Evolutionary conservation across 2,329 filamentous ascomycete genomes (phyloP).

Genomic region (Nothopassalora personata): DNA sequence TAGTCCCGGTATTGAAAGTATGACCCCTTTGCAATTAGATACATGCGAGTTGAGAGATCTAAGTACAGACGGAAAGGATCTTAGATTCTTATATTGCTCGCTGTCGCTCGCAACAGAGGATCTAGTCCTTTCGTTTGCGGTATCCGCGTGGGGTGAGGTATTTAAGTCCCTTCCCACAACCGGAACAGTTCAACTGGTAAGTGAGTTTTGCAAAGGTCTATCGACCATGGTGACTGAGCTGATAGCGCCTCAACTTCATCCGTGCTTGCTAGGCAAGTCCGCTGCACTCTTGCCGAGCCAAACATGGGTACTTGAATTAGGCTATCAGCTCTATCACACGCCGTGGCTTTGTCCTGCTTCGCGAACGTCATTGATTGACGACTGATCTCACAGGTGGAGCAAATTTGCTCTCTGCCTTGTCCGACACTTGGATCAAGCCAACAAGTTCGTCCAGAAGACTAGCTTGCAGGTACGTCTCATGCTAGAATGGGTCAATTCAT

Average conservation of each 20-base stretch:
- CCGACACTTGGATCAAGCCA: slow-evolving; percentile 14
- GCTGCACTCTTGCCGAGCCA: neutral
- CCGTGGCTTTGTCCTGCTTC: neutral
- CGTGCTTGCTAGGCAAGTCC: neutral
- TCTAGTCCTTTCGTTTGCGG: too few relatives aligned
- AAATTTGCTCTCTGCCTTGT: slow-evolving; percentile 23
- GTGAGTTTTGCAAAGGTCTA: neutral
- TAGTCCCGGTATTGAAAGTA: too few relatives aligned
- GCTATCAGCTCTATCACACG: neutral
- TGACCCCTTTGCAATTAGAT: too few relatives aligned
- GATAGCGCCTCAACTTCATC: neutral
- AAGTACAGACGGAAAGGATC: too few relatives aligned
- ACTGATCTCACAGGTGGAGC: slow-evolving; percentile 20
- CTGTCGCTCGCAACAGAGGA: too few relatives aligned
- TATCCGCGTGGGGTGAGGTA: too few relatives aligned
- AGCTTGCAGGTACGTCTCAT: slow-evolving; percentile 14
- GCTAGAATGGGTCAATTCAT: neutral
- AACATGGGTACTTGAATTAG: slow-evolving; percentile 6
- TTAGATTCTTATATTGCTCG: too few relatives aligned
- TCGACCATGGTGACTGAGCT: neutral
- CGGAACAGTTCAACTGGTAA: slow-evolving; percentile 25
- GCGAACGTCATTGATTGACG: neutral
- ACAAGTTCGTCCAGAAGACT: slow-evolving; percentile 18
- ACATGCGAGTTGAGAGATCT: too few relatives aligned
- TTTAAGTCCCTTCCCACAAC: too few relatives aligned